A percentile compares a stretch with the other conserved stretches of the same genome.
phyloP scores from a whole-genome alignment of 2,329 filamentous ascomycete species.

The Didymosphaeria variabile region DNA sequence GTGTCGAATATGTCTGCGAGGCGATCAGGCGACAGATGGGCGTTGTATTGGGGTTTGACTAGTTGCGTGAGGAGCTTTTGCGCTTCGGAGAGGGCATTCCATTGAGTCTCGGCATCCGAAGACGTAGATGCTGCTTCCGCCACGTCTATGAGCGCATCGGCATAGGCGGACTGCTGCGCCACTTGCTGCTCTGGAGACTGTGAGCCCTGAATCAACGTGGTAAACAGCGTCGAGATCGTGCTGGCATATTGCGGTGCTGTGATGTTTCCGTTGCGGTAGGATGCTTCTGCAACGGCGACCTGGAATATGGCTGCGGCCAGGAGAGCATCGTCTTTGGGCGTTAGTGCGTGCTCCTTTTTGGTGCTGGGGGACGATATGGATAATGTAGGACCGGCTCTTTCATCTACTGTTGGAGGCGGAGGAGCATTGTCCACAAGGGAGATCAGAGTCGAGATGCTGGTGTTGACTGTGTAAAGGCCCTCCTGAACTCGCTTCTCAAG shows the following conservation, averaged over 20 bases:
- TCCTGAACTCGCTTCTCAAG: slow-evolving; percentile 66
- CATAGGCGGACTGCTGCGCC: slow-evolving; percentile 62
- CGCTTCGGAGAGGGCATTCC: slow-evolving; percentile 43
- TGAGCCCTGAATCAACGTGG: slow-evolving; percentile 49
- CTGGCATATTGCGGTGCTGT: slow-evolving; percentile 63
- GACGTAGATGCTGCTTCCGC: slow-evolving; percentile 55
- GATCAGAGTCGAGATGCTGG: slow-evolving; percentile 64
- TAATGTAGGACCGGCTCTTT: slow-evolving; percentile 42
- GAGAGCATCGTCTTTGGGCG: slow-evolving; percentile 59
- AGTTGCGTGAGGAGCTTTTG: slow-evolving; percentile 41
- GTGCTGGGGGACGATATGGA: slow-evolving; percentile 37
- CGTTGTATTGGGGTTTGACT: slow-evolving; percentile 25
- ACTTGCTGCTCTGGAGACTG: slow-evolving; percentile 61
- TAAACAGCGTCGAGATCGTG: slow-evolving; percentile 47
- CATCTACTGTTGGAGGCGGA: slow-evolving; percentile 26
- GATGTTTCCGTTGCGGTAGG: slow-evolving; percentile 62
- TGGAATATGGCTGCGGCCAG: slow-evolving; percentile 67
- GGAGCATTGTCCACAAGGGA: slow-evolving; percentile 42
- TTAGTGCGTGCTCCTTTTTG: slow-evolving; percentile 44
- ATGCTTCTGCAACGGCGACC: slow-evolving; percentile 64
- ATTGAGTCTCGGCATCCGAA: slow-evolving; percentile 38
- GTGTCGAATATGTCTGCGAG: slow-evolving; percentile 45
- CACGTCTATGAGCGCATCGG: slow-evolving; percentile 65
- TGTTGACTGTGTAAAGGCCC: slow-evolving; percentile 61
- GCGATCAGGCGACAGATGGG: slow-evolving; percentile 32